Conservation (phyloP, 2,329 filamentous ascomycete genomes). For the Emericellopsis atlantica region DNA sequence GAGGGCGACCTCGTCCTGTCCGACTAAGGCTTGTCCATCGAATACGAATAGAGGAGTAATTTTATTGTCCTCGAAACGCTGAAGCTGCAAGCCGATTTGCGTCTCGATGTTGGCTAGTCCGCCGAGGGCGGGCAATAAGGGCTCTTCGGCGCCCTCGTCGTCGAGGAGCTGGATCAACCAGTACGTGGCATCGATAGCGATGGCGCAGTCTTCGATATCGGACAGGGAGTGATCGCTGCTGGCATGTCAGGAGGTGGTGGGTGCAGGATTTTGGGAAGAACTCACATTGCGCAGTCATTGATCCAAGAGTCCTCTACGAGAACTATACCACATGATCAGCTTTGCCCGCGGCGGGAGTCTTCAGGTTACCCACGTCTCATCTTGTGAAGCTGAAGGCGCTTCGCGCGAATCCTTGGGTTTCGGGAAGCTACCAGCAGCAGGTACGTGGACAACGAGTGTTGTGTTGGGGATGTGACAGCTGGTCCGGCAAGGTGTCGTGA, state of each 20-base stretch:
- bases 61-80: constrained; percentile 54
- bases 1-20: constrained; percentile 58
- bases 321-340: not conserved
- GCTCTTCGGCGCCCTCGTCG: constrained; percentile 61
- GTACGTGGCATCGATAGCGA: constrained; percentile 82
- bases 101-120: constrained; percentile 70
- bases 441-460: too few relatives aligned
- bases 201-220: constrained; percentile 59
- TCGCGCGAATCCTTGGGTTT: too few relatives aligned
- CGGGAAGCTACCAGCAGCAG: too few relatives aligned
- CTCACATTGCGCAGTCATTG: constrained; percentile 18
- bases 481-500: too few relatives aligned
- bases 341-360: too few relatives aligned
- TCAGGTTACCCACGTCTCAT: too few relatives aligned
- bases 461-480: too few relatives aligned
- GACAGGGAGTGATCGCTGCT: constrained; percentile 38
- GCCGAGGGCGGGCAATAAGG: constrained; percentile 78
- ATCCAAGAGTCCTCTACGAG: constrained; percentile 26
- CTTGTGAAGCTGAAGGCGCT: too few relatives aligned
- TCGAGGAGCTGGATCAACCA: constrained; percentile 74
- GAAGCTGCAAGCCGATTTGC: constrained; percentile 66
- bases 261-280: not conserved
- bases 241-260: not conserved
- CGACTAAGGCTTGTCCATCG: constrained; percentile 70
- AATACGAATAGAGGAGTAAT: constrained; percentile 85